Conservation (phyloP, 495 filamentous ascomycete species). For the Aeminium ludgeri region DNA sequence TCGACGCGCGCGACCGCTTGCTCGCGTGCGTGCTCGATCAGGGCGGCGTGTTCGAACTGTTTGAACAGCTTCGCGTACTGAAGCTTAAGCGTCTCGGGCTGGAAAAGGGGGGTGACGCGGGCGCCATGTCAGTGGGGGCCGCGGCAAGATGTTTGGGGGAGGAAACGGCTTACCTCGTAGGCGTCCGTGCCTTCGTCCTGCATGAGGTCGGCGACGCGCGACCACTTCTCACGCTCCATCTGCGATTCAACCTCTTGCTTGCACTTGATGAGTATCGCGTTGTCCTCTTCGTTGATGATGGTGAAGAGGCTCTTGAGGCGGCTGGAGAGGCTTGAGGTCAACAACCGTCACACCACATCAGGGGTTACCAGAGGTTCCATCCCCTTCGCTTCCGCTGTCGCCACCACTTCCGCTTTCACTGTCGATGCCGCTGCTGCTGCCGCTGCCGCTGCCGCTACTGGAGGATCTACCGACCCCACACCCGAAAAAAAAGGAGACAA, state of each 20-base stretch:
- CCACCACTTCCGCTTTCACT: too few relatives aligned
- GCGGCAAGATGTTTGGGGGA: too few relatives aligned
- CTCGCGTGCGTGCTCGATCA: too few relatives aligned
- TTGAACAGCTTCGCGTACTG: constrained; percentile 3
- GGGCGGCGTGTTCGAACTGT: too few relatives aligned
- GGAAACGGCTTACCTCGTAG: neutral
- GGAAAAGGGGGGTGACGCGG: too few relatives aligned
- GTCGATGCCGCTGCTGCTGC: too few relatives aligned
- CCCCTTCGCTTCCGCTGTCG: too few relatives aligned
- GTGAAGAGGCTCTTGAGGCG: constrained; percentile 3
- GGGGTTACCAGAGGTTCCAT: neutral
- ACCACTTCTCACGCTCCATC: constrained; percentile 1
- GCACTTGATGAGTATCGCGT: neutral
- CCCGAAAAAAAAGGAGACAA: neutral
- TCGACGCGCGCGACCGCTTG: too few relatives aligned
- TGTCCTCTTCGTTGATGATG: constrained; percentile 1
- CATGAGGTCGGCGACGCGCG: neutral
- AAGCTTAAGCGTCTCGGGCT: neutral
- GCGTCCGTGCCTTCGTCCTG: neutral
- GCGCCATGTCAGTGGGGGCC: too few relatives aligned
- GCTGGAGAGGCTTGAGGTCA: neutral
- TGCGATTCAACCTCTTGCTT: constrained; percentile 3
- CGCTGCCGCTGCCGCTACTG: too few relatives aligned
- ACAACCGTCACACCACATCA: neutral
- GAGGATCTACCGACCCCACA: too few relatives aligned